Evolutionary conservation across 768 basidiomycete species (phyloP), one percentile per base, ranked within the genome.

Genomic region (Rubroboletus pulcherrimus): DNA sequence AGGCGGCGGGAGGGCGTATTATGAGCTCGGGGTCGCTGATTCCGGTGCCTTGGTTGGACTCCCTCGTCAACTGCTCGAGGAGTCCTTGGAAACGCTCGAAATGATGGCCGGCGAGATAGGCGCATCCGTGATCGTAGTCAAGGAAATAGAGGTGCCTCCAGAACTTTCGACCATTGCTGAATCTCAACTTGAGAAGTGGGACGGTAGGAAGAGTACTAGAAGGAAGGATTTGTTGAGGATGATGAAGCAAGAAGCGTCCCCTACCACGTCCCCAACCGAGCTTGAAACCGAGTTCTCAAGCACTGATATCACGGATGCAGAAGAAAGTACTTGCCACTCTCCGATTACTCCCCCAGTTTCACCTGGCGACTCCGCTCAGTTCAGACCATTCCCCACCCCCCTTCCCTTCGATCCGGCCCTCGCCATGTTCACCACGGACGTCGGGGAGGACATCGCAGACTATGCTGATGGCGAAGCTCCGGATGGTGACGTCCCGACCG

Each of bases 31-130:
- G 1, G 88, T 98, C 0, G 86, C 89, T 24, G 95, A 98, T 68
- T 88, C 89, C 1, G 95, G 95, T 2, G 82, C 84, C 5, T 84
- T 97, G 30, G 80, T 97, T 49, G 95, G 95, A 2, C 80, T 98
- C 6, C 76, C 81, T 4, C 76, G 81, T 58, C 70, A 72, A 3
- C 88, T 95, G 68, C 82, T 98, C 60, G 88, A 90, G 55, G 80
- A 81, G 61, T 92, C 89, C 3, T 73, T 98, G 38, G 85, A 86
- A 63, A 96, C 94, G 0, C 82, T 98, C 14, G 91, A 91, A 68
- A 85, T 84, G 77, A 98, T 98, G 95, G 93, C 94, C 0, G 85
- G 87, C 26, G 93, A 96, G 66, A 88, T 98, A 39, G 93, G 93
- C 1, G 95, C 92, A 0, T 91, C 90, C 26, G 92, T 97, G 53